A percentile compares a stretch with the other conserved stretches of the same genome.
These are phyloP conservation scores for Phenoliferia sp. DNA, from an alignment of 1,284 basidiomycete species.

Conservation along the genomic window DNA sequence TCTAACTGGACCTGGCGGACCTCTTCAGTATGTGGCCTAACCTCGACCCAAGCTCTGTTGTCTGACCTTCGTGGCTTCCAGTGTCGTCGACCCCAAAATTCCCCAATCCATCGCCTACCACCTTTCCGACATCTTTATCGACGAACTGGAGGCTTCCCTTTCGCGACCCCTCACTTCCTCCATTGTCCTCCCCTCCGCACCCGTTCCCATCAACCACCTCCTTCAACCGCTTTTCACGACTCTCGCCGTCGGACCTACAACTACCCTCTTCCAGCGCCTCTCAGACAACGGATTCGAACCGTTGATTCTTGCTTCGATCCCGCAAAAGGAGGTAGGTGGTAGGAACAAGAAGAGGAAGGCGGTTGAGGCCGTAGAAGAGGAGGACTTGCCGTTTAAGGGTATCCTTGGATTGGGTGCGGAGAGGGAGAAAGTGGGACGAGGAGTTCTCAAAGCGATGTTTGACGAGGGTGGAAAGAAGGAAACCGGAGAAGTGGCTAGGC, in stretches of 20 bases:
- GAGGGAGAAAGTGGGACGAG: slow-evolving; percentile 50
- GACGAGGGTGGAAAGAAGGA: slow-evolving; percentile 66
- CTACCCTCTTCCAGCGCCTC: slow-evolving; percentile 62
- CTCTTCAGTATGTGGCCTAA: slow-evolving; percentile 60
- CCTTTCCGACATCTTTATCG: slow-evolving; percentile 81
- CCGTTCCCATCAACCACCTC: slow-evolving; percentile 54
- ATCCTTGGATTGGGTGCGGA: slow-evolving; percentile 26
- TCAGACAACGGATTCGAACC: slow-evolving; percentile 62
- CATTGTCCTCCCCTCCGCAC: not conserved
- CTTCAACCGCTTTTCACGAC: slow-evolving; percentile 64
- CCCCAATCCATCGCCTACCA: slow-evolving; percentile 79
- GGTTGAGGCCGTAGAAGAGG: slow-evolving; percentile 45
- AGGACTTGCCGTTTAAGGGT: slow-evolving; percentile 25
- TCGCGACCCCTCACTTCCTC: slow-evolving; percentile 32
- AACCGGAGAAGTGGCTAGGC: slow-evolving; percentile 69
- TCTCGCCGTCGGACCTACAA: slow-evolving; percentile 60
- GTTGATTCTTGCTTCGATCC: slow-evolving; percentile 52
- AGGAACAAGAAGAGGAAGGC: slow-evolving; percentile 49
- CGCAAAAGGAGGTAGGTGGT: slow-evolving; percentile 36
- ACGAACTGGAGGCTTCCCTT: slow-evolving; percentile 79
- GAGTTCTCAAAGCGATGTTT: slow-evolving; percentile 63
- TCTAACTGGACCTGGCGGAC: slow-evolving; percentile 60
- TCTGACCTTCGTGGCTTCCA: slow-evolving; percentile 39
- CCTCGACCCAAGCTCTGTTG: not conserved
- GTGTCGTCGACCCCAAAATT: slow-evolving; percentile 65